Evolutionary conservation across 257 asterid species (phyloP), one percentile per base, ranked within the genome.

Genomic region (Solanum rostratum): DNA sequence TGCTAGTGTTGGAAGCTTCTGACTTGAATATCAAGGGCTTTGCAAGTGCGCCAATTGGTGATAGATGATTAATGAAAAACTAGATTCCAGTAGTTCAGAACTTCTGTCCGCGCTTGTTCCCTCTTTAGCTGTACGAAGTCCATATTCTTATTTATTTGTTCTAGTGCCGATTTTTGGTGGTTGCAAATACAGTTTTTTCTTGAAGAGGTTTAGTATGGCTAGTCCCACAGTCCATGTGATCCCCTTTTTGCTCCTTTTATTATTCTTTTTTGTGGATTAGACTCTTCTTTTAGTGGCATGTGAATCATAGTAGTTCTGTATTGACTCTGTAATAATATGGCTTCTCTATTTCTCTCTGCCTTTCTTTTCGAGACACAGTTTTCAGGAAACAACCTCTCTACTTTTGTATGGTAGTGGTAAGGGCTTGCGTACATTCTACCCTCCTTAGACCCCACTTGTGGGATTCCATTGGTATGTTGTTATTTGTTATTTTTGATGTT

Each of bases 71-170:
- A 88, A 84, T 86, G 84, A 84, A 89, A 91, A 80, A 87, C 85
- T 85, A 78, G 87, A 82, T 87, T 82, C 85, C 85, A 84, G 73
- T 87, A 74, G 81, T 82, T 89, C 87, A 80, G 84, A 49, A 83
- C 80, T 79, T 84, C 80, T 90, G 86, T 90, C 86, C 86, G 90
- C 88, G 71, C 87, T 80, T 88, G 70, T 89, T 86, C 88, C 63
- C 87, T 83, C 87, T 86, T 84, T 89, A 91, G 92, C 83, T 87
- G 90, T 89, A 91, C 88, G 91, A 88, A 86, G 83, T 68, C 74
- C 66, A 87, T 87, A 84, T 88, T 87, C 84, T 87, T 89, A 84
- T 90, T 87, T 92, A 80, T 91, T 89, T 89, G 85, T 74, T 86
- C 89, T 87, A 85, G 92, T 85, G 92, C 87, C 88, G 33, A 78